Percentiles rank a stretch among this genome's conserved stretches.
Conservation (phyloP, 2,329 filamentous ascomycete species). For the Xylaria sp. region DNA sequence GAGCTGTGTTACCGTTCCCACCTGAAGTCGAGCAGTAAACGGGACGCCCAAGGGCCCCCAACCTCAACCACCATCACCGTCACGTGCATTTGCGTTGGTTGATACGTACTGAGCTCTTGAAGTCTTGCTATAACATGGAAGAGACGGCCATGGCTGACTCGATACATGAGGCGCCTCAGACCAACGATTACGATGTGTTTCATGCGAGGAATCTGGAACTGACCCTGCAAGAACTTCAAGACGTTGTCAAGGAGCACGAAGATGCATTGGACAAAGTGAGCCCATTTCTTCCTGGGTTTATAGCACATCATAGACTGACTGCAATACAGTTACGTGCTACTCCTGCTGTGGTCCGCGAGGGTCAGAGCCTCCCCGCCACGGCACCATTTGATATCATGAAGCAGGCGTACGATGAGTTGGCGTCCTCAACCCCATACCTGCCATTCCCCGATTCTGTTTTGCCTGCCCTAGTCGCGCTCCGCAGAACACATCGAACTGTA, state of each 20-base stretch:
- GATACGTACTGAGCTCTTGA: background rate
- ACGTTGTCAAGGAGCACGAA: slow-evolving; percentile 65
- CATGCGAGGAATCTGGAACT: slow-evolving; percentile 70
- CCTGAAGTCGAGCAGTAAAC: background rate
- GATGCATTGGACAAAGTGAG: slow-evolving; percentile 59
- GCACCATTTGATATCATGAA: slow-evolving; percentile 65
- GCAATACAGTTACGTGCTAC: slow-evolving; percentile 39
- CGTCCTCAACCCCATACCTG: slow-evolving; percentile 71
- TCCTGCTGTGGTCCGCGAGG: slow-evolving; percentile 31
- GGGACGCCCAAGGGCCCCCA: background rate
- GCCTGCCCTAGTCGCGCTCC: slow-evolving; percentile 76
- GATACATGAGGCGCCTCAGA: slow-evolving; percentile 44
- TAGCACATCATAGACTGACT: slow-evolving; percentile 30
- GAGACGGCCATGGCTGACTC: slow-evolving; percentile 42
- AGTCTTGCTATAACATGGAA: background rate
- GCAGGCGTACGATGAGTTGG: slow-evolving; percentile 72
- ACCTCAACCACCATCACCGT: background rate
- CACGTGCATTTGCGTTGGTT: background rate
- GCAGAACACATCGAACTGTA: slow-evolving; percentile 72
- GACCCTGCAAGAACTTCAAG: slow-evolving; percentile 74
- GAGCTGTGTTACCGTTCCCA: background rate
- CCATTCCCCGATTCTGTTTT: slow-evolving; percentile 75
- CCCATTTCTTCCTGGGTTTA: background rate
- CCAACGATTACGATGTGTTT: slow-evolving; percentile 51
- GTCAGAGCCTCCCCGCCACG: slow-evolving; percentile 42